These are phyloP conservation scores for Danielozyma ontarioensis DNA, from an alignment of 805 yeast genomes.

Conservation along the genomic window DNA sequence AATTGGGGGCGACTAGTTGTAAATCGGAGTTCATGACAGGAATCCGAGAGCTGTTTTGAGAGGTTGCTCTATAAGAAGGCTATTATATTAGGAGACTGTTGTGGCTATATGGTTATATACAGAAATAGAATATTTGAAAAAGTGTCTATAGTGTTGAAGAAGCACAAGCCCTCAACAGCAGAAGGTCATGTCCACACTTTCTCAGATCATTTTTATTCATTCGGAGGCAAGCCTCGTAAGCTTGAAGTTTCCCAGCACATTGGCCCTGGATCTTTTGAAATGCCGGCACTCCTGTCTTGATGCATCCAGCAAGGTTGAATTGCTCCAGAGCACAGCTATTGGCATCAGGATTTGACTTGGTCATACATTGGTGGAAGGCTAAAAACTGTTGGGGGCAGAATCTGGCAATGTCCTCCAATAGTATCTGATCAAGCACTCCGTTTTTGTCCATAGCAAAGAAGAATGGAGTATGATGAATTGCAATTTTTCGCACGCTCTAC, in stretches of 20 bases:
- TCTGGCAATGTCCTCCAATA: slow-evolving; percentile 73
- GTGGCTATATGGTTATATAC: no score
- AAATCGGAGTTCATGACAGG: no score
- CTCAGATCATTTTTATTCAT: slow-evolving; percentile 39
- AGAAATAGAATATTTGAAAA: no score
- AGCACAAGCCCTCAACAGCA: slow-evolving; percentile 63
- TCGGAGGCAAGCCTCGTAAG: slow-evolving; percentile 62
- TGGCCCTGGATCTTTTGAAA: slow-evolving; percentile 61
- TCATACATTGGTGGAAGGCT: slow-evolving; percentile 68
- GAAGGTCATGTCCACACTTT: slow-evolving; percentile 50
- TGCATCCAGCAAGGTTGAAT: slow-evolving; percentile 54
- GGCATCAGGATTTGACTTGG: slow-evolving; percentile 48
- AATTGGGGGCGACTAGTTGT: no score
- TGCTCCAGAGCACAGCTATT: slow-evolving; percentile 53
- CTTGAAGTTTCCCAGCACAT: slow-evolving; percentile 54
- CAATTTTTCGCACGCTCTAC: background rate
- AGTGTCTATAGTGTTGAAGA: no score
- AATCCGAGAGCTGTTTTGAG: no score
- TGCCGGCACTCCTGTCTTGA: slow-evolving; percentile 60
- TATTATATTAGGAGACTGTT: no score
- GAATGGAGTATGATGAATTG: no score
- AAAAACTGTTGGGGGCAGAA: slow-evolving; percentile 71
- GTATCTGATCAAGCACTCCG: slow-evolving; percentile 57
- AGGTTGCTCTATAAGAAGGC: no score
- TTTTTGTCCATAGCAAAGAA: background rate